These are phyloP conservation scores for Geosmithia morbida DNA, from an alignment of 2,329 filamentous ascomycete genomes.

Conservation along the genomic window DNA sequence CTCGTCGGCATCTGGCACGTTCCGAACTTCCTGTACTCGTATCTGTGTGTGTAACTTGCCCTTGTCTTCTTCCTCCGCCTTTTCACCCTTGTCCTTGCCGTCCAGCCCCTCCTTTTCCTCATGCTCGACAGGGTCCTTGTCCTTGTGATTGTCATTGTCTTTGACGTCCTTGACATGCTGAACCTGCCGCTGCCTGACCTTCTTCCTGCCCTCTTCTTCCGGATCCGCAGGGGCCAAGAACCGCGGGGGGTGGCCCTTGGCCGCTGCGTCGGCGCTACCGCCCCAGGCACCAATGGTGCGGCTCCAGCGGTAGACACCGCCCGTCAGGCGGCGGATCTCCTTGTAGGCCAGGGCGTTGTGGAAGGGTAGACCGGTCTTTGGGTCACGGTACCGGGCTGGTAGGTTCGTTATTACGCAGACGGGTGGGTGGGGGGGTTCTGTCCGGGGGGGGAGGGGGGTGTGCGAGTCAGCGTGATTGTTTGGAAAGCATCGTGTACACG, in stretches of 20 bases:
- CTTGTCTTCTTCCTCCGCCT: conserved; percentile 4
- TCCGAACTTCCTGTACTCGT: neutral
- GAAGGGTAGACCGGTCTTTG: conserved; percentile 70
- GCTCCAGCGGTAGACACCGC: conserved; percentile 72
- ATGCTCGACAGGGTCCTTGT: neutral
- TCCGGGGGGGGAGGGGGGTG: too few species aligned
- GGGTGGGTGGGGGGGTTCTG: conserved; percentile 34
- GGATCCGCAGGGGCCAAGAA: conserved; percentile 36
- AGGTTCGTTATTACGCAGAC: conserved; percentile 74
- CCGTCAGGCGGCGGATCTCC: conserved; percentile 61
- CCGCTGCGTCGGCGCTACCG: conserved; percentile 49
- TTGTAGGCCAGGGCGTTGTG: conserved; percentile 66
- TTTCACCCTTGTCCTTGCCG: neutral
- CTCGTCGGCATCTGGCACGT: too few species aligned
- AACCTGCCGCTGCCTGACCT: conserved; percentile 5
- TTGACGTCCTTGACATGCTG: neutral
- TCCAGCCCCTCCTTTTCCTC: conserved; percentile 2
- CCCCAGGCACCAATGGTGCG: conserved; percentile 70
- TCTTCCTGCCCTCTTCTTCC: conserved; percentile 3
- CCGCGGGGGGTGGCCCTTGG: conserved; percentile 64
- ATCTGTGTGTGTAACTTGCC: too few species aligned
- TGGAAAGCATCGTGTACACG: neutral
- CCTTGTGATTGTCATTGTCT: neutral
- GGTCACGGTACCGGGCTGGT: conserved; percentile 72
- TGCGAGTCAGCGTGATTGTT: neutral